Evolutionary conservation across 164 flowering plant species (phyloP), one percentile per base, ranked within the genome.

Genomic region (Stephania yunnanensis): DNA sequence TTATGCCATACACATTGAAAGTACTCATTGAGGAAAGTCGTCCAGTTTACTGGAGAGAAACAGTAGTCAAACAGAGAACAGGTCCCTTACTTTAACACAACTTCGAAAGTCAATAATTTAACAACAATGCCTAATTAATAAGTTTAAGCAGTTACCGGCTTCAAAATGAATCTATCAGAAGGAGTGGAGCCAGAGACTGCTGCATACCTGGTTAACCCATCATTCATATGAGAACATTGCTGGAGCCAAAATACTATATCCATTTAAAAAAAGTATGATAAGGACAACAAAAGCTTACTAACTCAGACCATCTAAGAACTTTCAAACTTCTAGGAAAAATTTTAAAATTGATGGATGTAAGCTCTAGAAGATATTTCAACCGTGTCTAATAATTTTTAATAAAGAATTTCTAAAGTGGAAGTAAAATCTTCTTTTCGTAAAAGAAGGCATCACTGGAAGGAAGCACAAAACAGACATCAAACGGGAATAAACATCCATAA

Each of bases 121-220:
- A 58, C n/a, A 2, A 58, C 1, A 1, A 58, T 15, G 65, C 22
- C 7, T 17, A 68, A 64, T 22, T 31, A 10, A 36, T 36, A 36
- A 36, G 52, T 48, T 58, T 8, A 55, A 58, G 46, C 76, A 25
- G 48, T 88, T 90, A 95, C 98, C 68, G 97, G 97, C 48, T 82
- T 87, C 83, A 90, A 73, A 70, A 80, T 71, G 78, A 88, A 83
- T 82, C 78, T 87, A 72, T 90, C 87, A 10, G 80, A 76, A 76
- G 83, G 83, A 78, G 96, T 87, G 67, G 97, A 82, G 65, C 99
- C 98, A 80, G 86, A 78, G 20, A 95, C 87, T 69, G 96, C 96
- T 19, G 99, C 91, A 86, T 95, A 95, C 86, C 99, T 95, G 88
- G 79, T 77, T 58, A 76, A 74, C n/a, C n/a, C 22, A 58, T 17